These are phyloP conservation scores for Ustilago esculenta DNA, from an alignment of 1,284 basidiomycete genomes.

Conservation along the genomic window DNA sequence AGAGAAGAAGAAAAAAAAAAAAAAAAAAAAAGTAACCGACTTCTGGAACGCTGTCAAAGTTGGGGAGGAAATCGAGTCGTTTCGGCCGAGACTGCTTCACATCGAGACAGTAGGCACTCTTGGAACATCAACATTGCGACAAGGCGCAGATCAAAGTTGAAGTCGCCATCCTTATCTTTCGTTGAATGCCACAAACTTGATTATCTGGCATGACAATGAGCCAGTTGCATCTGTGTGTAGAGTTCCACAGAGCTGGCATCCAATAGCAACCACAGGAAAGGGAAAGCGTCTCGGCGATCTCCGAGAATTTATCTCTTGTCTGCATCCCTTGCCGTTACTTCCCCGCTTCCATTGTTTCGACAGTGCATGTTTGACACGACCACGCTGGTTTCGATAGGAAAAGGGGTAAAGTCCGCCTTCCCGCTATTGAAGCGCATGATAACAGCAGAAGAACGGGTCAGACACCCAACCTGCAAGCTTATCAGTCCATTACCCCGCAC, in stretches of 20 bases:
- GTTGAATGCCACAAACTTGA: too few species aligned
- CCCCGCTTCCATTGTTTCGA: not conserved
- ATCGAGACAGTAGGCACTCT: too few species aligned
- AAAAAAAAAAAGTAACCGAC: too few species aligned
- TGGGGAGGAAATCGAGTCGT: too few species aligned
- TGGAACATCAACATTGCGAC: too few species aligned
- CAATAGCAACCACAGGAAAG: slow-evolving; percentile 6
- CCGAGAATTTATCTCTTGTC: slow-evolving; percentile 29
- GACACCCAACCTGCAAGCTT: not conserved
- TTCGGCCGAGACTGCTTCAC: too few species aligned
- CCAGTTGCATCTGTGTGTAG: too few species aligned
- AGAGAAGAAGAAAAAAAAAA: too few species aligned
- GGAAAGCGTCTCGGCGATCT: slow-evolving; percentile 26
- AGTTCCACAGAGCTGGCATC: slow-evolving; percentile 5
- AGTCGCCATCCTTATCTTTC: too few species aligned
- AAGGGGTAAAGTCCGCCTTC: slow-evolving; percentile 13
- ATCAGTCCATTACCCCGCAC: slow-evolving; percentile 29
- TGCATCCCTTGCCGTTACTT: not conserved
- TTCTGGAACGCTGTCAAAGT: too few species aligned
- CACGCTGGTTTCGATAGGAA: not conserved
- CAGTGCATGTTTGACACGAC: not conserved
- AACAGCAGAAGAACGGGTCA: not conserved
- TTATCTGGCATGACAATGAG: too few species aligned
- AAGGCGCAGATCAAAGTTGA: too few species aligned
- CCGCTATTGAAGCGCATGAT: not conserved